A percentile compares a stretch with the other conserved stretches of the same genome.
phyloP scores from a whole-genome alignment of 176 grass and related monocot genomes.

The Eragrostis curvula region DNA sequence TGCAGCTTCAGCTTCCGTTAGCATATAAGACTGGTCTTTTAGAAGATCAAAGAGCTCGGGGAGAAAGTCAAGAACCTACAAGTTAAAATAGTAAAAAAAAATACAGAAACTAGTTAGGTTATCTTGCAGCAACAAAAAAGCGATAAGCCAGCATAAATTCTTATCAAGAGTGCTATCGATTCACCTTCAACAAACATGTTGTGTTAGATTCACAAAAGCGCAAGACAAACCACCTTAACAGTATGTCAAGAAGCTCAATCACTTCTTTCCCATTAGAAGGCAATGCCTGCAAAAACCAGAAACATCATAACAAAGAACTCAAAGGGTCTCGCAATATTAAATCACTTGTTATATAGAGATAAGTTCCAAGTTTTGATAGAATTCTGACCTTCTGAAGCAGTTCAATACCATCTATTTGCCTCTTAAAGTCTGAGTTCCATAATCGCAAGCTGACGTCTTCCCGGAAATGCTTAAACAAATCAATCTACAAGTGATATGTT shows the following conservation, averaged over 20 bases:
- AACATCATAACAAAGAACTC: conserved; percentile 12
- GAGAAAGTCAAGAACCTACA: conserved; percentile 96
- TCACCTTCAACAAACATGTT: conserved; percentile 96
- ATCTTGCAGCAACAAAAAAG: not conserved
- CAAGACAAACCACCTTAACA: conserved; percentile 97
- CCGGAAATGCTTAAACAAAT: conserved; percentile 92
- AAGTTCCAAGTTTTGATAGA: conserved; percentile 32
- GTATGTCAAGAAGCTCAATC: conserved; percentile 92
- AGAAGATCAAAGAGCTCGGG: conserved; percentile 92
- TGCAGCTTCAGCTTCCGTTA: conserved; percentile 95
- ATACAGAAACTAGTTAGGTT: not conserved
- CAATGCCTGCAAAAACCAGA: conserved; percentile 60
- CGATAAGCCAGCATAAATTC: not conserved
- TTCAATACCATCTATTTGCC: conserved; percentile 98
- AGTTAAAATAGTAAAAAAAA: conserved; percentile 7
- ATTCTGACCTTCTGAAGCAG: conserved; percentile 90
- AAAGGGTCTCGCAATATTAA: conserved; percentile 16
- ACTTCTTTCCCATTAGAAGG: conserved; percentile 79
- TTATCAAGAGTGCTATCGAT: conserved; percentile 8
- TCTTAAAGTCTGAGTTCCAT: conserved; percentile 94
- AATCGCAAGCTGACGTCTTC: conserved; percentile 94
- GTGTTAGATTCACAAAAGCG: conserved; percentile 99
- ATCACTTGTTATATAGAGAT: not conserved
- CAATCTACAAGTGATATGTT: conserved; percentile 56
- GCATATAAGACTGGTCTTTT: conserved; percentile 86